Evolutionary conservation across 176 grass and related monocot species (phyloP).

Genomic region (Aegilops tauschii): DNA sequence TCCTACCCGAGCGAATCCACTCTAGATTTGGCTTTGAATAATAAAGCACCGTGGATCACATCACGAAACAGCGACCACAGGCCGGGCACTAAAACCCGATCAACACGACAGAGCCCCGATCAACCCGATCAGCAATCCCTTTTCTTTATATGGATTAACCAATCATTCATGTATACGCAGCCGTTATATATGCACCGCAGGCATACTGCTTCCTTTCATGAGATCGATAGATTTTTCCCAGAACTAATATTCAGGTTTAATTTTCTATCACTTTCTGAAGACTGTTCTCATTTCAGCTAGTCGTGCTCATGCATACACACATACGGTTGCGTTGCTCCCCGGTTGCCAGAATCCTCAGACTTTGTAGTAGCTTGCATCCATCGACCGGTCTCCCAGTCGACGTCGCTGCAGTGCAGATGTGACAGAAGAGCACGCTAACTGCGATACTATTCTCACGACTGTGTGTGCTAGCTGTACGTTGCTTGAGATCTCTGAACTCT

Average conservation of each 20-base stretch:
- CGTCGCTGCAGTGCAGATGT: not conserved
- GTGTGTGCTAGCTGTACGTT: not conserved
- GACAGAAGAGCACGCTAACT: not conserved
- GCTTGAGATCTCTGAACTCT: conserved; percentile 33
- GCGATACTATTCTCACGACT: not conserved
- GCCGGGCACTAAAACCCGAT: not conserved
- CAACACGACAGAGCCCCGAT: not conserved
- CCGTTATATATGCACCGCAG: not conserved
- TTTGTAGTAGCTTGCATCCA: not conserved
- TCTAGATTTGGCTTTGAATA: conserved; percentile 52
- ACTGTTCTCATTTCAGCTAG: not conserved
- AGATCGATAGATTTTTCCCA: not conserved
- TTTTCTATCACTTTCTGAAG: conserved; percentile 17
- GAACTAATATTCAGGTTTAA: not conserved
- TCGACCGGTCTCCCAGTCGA: not conserved
- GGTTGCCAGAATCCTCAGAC: conserved; percentile 34
- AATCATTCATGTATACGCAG: not conserved
- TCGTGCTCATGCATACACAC: not conserved
- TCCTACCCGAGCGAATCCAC: conserved; percentile 38
- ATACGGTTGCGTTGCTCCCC: conserved; percentile 15
- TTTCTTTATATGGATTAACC: not conserved
- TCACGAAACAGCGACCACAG: conserved; percentile 28
- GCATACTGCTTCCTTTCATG: not conserved
- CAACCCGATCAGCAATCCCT: not conserved
- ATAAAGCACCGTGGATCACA: conserved; percentile 30